A percentile compares a stretch with the other conserved stretches of the same genome.
Evolutionary conservation across 768 basidiomycete species (phyloP).

Genomic region (Mycena amicta): DNA sequence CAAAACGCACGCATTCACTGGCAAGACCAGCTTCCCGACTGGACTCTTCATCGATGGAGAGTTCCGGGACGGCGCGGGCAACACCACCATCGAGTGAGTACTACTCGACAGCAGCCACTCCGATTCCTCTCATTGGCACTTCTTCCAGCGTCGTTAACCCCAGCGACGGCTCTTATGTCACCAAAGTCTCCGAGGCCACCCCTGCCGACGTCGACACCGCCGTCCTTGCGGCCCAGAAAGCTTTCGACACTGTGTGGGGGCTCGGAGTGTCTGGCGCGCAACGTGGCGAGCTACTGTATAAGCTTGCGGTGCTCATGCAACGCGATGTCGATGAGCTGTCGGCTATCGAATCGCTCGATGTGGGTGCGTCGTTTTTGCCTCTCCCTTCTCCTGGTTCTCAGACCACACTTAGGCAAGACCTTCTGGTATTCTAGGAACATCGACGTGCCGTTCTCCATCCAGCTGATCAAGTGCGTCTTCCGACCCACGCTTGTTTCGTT

Average conservation of each 20-base stretch:
- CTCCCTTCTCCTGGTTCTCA: background rate
- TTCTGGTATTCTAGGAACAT: slow-evolving; percentile 11
- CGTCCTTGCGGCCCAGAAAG: slow-evolving; percentile 58
- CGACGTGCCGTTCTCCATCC: slow-evolving; percentile 29
- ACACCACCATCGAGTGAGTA: slow-evolving; percentile 57
- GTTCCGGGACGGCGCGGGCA: slow-evolving; percentile 49
- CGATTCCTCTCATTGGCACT: background rate
- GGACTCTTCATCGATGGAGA: slow-evolving; percentile 65
- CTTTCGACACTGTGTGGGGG: slow-evolving; percentile 39
- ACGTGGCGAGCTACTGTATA: slow-evolving; percentile 40
- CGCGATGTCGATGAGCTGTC: slow-evolving; percentile 39
- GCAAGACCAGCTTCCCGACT: slow-evolving; percentile 44
- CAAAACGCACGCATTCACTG: slow-evolving; percentile 44
- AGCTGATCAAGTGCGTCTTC: slow-evolving; percentile 47
- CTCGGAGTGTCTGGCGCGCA: slow-evolving; percentile 36
- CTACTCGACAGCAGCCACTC: background rate
- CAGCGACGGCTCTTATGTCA: slow-evolving; percentile 40
- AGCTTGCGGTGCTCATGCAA: slow-evolving; percentile 53
- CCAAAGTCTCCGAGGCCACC: slow-evolving; percentile 50
- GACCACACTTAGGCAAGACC: slow-evolving; percentile 23
- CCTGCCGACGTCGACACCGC: slow-evolving; percentile 65
- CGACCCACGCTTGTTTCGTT: slow-evolving; percentile 53
- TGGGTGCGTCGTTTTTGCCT: slow-evolving; percentile 27
- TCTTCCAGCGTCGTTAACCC: slow-evolving; percentile 20
- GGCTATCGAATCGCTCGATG: slow-evolving; percentile 49